Evolutionary conservation across 2,329 filamentous ascomycete genomes (phyloP), one percentile per base, ranked within the genome.

Genomic region (Ophiostoma tasmaniense): DNA sequence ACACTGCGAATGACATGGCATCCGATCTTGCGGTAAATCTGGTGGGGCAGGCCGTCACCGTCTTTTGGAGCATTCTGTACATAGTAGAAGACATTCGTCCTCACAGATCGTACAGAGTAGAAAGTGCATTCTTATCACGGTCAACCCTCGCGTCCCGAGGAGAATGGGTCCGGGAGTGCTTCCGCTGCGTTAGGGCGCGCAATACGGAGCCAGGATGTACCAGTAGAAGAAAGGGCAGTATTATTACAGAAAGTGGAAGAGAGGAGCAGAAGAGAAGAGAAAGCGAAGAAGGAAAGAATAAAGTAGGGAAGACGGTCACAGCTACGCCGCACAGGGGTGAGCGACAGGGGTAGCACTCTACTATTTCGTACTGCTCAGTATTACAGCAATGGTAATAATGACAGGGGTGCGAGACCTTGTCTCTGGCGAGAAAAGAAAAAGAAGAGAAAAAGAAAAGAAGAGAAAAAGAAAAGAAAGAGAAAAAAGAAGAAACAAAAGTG

Each of bases 171-270:
- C 72, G 72, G 71, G 70, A 69, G 52, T 30, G 68, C 69, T 72
- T 73, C 72, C 72, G 71, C 37, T 39, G 64, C 67, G 52, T 67
- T 73, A 73, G 72, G 71, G 71, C 50, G 71, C 67, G 39, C 39
- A 52, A 45, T 45, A 52, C 39, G 39, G 33, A 22, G 64, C 35
- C 35, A 8, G 13, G 33, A 66, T 69, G n/a, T 59, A 70, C 30
- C n/a, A n/a, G 68, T 55, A 13, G 67, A 39, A 65, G 14, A 13
- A 30, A 33, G 22, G 10, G 11, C 4, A 62, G 25, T 25, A 61
- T n/a, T n/a, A n/a, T n/a, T n/a, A 55, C 10, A 25, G n/a, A 55
- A 55, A 55, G 50, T 33, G 6, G 13, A 39, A 8, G 33, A 35
- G 33, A 35, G 33, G 33, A 35, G 8, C 3, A 42, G 37, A 42